Percentiles rank a stretch among this genome's conserved stretches.
Conservation (phyloP, 1,284 basidiomycete species). For the Ustilago trichophora region DNA sequence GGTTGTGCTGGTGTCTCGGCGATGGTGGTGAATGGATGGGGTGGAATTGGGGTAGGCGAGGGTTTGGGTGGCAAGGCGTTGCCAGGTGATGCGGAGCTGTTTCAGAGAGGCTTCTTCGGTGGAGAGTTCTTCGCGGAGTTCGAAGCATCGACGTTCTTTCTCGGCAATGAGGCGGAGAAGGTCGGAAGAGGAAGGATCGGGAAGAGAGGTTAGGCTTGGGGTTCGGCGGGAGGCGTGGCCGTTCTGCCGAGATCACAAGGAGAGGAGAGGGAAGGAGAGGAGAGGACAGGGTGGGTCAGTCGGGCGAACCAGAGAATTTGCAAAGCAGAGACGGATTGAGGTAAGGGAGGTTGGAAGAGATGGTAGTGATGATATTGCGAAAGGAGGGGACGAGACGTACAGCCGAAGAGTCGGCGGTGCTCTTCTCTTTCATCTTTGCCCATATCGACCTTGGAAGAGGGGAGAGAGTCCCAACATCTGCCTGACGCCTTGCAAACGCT, state of each 20-base stretch:
- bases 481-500: constrained; percentile 10
- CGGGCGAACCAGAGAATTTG: background rate
- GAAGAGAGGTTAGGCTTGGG: background rate
- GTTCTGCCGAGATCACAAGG: background rate
- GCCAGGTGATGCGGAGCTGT: constrained; percentile 24
- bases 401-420: constrained; percentile 4
- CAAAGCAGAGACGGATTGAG: too few relatives aligned
- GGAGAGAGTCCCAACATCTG: constrained; percentile 5
- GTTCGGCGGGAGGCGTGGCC: background rate
- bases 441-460: background rate
- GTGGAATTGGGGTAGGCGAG: constrained; percentile 16
- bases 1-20: constrained; percentile 4
- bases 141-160: constrained; percentile 66
- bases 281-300: constrained; percentile 9
- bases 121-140: constrained; percentile 59
- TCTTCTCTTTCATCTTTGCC: background rate
- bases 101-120: constrained; percentile 15
- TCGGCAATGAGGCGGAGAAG: constrained; percentile 64
- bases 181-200: constrained; percentile 20
- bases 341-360: background rate
- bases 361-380: too few relatives aligned
- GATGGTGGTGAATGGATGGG: constrained; percentile 4
- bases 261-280: background rate
- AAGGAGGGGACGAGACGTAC: constrained; percentile 1
- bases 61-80: constrained; percentile 20